Conservation (phyloP, 2,329 filamentous ascomycete species). For the Tolypocladium tundrense region DNA sequence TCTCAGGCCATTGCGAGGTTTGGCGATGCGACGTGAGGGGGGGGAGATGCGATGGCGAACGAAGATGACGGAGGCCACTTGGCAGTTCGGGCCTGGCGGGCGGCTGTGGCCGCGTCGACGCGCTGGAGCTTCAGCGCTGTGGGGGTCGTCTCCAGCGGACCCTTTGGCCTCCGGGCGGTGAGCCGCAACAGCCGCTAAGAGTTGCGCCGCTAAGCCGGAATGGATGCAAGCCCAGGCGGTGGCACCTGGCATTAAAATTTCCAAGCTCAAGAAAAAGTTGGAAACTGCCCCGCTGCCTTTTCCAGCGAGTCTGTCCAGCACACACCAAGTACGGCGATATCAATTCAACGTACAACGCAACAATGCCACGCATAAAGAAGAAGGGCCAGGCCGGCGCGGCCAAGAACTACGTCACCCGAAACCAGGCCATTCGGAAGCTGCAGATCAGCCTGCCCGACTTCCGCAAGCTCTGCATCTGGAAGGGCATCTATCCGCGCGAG, state of each 20-base stretch:
- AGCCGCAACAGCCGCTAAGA: constrained; percentile 4
- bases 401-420: constrained; percentile 97
- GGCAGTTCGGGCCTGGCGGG: background rate
- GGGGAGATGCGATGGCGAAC: background rate
- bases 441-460: constrained; percentile 97
- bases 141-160: background rate
- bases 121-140: background rate
- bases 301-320: constrained; percentile 8
- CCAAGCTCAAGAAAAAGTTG: constrained; percentile 18
- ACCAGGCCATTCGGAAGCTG: constrained; percentile 93
- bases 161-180: constrained; percentile 12
- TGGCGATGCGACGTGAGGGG: background rate
- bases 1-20: constrained; percentile 10
- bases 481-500: constrained; percentile 97
- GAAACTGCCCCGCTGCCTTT: constrained; percentile 21
- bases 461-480: constrained; percentile 97
- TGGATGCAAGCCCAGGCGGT: constrained; percentile 14
- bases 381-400: constrained; percentile 86
- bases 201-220: constrained; percentile 5
- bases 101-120: background rate
- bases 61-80: constrained; percentile 11
- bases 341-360: constrained; percentile 9
- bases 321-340: constrained; percentile 6
- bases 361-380: constrained; percentile 75
- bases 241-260: constrained; percentile 22